Percentiles rank a stretch among this genome's conserved stretches.
These are phyloP conservation scores for Hamamelis virginiana DNA, from an alignment of 164 flowering plant genomes.

Conservation along the genomic window DNA sequence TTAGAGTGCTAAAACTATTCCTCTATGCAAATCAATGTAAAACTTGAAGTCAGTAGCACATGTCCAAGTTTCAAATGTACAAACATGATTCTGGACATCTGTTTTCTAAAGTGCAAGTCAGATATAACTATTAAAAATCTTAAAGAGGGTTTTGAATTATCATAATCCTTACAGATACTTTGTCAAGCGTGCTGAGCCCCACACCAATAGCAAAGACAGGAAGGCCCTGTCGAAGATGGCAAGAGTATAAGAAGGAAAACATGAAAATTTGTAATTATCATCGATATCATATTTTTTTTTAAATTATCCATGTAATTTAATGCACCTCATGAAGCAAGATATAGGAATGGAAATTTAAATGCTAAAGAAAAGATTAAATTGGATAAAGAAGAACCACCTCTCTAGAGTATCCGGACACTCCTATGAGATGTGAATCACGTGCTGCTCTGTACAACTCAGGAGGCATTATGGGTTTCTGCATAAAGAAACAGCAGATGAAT, in stretches of 20 bases:
- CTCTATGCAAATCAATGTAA: no score
- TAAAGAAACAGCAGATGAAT: slow-evolving; percentile 10
- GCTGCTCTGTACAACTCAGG: slow-evolving; percentile 68
- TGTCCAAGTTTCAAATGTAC: no score
- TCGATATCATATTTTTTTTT: no score
- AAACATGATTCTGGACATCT: no score
- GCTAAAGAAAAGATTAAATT: neutral
- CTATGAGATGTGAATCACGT: slow-evolving; percentile 88
- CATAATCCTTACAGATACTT: slow-evolving; percentile 83
- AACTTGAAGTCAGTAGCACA: no score
- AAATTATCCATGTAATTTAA: no score
- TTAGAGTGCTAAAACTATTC: no score
- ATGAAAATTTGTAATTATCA: neutral
- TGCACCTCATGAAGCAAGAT: no score
- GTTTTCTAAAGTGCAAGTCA: no score
- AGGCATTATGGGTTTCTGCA: slow-evolving; percentile 91
- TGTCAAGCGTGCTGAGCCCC: slow-evolving; percentile 87
- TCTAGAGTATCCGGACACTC: slow-evolving; percentile 85
- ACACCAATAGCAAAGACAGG: slow-evolving; percentile 92
- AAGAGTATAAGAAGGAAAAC: neutral
- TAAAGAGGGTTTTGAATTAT: no score
- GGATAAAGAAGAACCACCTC: slow-evolving; percentile 44
- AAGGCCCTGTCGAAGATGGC: slow-evolving; percentile 55
- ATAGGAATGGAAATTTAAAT: neutral
- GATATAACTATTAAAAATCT: no score